Evolutionary conservation across 805 yeast genomes (phyloP).

Genomic region (Lipomyces lipofer): DNA sequence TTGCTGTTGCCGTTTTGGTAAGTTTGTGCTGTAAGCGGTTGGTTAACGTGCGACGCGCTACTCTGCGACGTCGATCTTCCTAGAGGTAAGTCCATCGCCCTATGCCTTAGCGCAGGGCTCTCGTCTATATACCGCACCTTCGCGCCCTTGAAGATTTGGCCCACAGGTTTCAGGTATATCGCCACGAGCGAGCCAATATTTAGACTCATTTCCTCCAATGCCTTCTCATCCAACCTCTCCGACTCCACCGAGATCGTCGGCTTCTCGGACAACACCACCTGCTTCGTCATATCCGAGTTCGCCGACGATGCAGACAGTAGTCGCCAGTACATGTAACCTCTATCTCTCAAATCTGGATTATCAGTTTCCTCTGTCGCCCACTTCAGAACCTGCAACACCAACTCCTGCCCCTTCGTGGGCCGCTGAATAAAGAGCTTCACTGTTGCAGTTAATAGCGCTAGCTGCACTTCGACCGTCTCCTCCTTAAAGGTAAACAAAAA

Average conservation of each 20-base stretch:
- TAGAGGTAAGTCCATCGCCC: too few relatives aligned
- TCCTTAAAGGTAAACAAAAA: conserved; percentile 53
- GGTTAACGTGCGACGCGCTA: too few relatives aligned
- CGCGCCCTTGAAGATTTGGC: conserved; percentile 25
- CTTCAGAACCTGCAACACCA: conserved; percentile 61
- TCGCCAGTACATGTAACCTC: conserved; percentile 87
- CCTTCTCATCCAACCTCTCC: conserved; percentile 65
- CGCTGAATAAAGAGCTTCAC: conserved; percentile 64
- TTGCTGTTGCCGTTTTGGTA: not conserved
- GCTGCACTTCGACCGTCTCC: conserved; percentile 74
- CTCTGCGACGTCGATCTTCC: too few relatives aligned
- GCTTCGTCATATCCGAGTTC: conserved; percentile 46
- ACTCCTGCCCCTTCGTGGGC: conserved; percentile 55
- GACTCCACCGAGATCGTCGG: conserved; percentile 68
- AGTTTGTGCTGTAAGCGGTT: too few relatives aligned
- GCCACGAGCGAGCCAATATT: conserved; percentile 82
- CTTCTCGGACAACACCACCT: conserved; percentile 58
- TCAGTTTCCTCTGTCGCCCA: conserved; percentile 71
- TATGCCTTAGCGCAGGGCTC: conserved; percentile 26
- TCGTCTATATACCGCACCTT: conserved; percentile 22
- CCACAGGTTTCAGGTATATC: conserved; percentile 65
- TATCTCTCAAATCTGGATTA: conserved; percentile 82
- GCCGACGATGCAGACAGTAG: conserved; percentile 56
- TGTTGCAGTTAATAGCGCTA: conserved; percentile 68
- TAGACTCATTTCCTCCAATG: conserved; percentile 78